These are phyloP conservation scores for Vanderwaltozyma verrucispora DNA, from an alignment of 805 yeast genomes.

Conservation along the genomic window DNA sequence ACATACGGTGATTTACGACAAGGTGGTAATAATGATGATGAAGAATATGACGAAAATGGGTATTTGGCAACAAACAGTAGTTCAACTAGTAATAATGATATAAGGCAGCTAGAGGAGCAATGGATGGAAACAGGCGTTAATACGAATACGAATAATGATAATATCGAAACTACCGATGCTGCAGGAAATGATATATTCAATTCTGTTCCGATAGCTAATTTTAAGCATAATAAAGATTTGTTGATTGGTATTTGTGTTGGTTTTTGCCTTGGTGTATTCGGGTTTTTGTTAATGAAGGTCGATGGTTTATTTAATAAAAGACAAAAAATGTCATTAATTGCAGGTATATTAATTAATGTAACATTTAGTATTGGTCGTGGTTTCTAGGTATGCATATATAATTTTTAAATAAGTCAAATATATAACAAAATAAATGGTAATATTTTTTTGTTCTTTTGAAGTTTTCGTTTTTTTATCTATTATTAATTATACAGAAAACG, in stretches of 20 bases:
- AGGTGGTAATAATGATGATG: constrained; percentile 12
- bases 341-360: constrained; percentile 61
- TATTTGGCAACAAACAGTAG: too few relatives aligned
- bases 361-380: constrained; percentile 42
- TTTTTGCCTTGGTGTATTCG: constrained; percentile 61
- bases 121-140: constrained; percentile 70
- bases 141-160: constrained; percentile 39
- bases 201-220: constrained; percentile 30
- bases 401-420: neutral
- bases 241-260: constrained; percentile 66
- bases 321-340: constrained; percentile 57
- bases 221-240: constrained; percentile 52
- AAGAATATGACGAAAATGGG: constrained; percentile 5
- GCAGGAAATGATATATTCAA: constrained; percentile 31
- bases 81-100: constrained; percentile 28
- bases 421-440: neutral
- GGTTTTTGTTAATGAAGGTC: constrained; percentile 51
- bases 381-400: neutral
- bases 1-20: constrained; percentile 45
- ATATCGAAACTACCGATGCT: constrained; percentile 33
- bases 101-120: constrained; percentile 66
- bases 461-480: too few relatives aligned
- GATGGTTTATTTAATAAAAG: constrained; percentile 52
- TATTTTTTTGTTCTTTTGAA: too few relatives aligned
- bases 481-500: too few relatives aligned